These are phyloP conservation scores for Wilcoxina mikolae DNA, from an alignment of 495 filamentous ascomycete species.

Conservation along the genomic window DNA sequence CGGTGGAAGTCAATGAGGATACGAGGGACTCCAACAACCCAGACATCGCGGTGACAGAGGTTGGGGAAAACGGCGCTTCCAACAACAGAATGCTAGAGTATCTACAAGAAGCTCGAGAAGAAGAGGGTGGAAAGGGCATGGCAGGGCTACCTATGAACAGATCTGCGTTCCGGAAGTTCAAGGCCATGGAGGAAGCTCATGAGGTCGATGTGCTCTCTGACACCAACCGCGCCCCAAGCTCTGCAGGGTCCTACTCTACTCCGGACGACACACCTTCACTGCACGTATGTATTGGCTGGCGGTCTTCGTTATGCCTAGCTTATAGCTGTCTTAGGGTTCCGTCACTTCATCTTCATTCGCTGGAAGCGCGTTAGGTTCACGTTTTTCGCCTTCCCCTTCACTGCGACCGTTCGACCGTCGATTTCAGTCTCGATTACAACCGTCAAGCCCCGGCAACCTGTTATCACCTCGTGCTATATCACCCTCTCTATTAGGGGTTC, in stretches of 20 bases:
- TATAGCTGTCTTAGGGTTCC: slow-evolving; percentile 48
- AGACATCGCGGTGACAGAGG: background rate
- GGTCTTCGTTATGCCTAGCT: background rate
- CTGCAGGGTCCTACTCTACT: slow-evolving; percentile 32
- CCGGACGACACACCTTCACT: slow-evolving; percentile 84
- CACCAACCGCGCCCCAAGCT: slow-evolving; percentile 24
- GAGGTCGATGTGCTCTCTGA: slow-evolving; percentile 14
- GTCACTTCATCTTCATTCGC: slow-evolving; percentile 62
- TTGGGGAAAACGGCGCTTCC: slow-evolving; percentile 1
- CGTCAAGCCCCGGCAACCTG: slow-evolving; percentile 6
- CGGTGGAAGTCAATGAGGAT: background rate
- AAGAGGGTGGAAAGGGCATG: slow-evolving; percentile 7
- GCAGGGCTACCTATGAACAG: slow-evolving; percentile 3
- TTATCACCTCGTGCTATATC: slow-evolving; percentile 54
- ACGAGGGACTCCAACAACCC: slow-evolving; percentile 11
- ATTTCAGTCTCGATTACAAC: slow-evolving; percentile 65
- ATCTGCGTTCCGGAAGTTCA: slow-evolving; percentile 22
- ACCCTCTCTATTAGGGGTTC: slow-evolving; percentile 58
- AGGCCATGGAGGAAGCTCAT: slow-evolving; percentile 10
- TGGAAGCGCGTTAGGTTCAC: slow-evolving; percentile 44
- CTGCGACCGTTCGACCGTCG: slow-evolving; percentile 86
- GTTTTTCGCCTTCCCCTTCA: slow-evolving; percentile 50
- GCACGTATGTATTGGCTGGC: slow-evolving; percentile 43
- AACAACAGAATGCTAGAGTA: slow-evolving; percentile 24
- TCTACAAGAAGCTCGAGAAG: slow-evolving; percentile 26